These are phyloP conservation scores for Syncephalastrum contaminatum DNA, from an alignment of 371 early-diverging fungal genomes.

Conservation along the genomic window DNA sequence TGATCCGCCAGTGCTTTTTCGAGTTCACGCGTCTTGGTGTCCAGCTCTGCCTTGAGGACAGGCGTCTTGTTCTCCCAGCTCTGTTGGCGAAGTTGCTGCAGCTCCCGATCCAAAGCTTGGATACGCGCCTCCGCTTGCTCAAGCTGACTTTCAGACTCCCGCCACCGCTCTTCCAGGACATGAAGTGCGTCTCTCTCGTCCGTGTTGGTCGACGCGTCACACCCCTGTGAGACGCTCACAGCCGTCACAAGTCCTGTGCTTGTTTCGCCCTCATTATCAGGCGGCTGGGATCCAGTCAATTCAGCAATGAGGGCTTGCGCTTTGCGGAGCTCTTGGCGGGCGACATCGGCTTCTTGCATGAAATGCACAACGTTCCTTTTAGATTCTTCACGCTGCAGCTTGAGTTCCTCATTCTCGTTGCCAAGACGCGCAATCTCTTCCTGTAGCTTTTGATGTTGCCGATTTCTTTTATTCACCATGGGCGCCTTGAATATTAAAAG, in stretches of 20 bases:
- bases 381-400: conserved; percentile 36
- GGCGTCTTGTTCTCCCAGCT: conserved; percentile 12
- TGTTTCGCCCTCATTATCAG: background rate
- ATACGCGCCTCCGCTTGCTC: conserved; percentile 42
- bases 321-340: conserved; percentile 24
- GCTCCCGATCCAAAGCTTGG: conserved; percentile 23
- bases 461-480: conserved; percentile 17
- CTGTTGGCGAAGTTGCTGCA: conserved; percentile 25
- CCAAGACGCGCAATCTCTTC: conserved; percentile 25
- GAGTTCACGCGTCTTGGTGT: conserved; percentile 10
- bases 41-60: conserved; percentile 12
- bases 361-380: conserved; percentile 43
- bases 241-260: background rate
- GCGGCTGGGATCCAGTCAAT: background rate
- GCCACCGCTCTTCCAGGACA: conserved; percentile 27
- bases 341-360: conserved; percentile 34
- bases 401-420: conserved; percentile 41
- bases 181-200: conserved; percentile 8
- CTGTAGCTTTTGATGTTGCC: conserved; percentile 21
- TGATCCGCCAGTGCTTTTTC: conserved; percentile 9
- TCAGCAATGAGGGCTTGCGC: conserved; percentile 21
- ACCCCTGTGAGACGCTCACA: background rate
- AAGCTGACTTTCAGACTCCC: conserved; percentile 22
- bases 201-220: background rate
- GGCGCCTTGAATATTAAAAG: no score